Conservation (phyloP, 805 yeast species). For the Myxozyma vanderwaltii region DNA sequence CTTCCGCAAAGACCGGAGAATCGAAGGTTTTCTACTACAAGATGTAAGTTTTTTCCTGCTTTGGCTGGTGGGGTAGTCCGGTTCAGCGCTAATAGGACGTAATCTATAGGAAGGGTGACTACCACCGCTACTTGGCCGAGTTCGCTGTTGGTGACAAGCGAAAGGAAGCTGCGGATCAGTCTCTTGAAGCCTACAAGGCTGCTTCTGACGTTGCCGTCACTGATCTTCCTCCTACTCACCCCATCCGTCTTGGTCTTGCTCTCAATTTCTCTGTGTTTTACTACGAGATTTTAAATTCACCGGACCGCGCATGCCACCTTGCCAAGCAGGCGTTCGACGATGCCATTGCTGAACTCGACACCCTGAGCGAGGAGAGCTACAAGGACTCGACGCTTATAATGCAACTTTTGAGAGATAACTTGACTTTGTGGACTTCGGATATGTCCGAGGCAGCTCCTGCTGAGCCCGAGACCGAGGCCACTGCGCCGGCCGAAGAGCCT, state of each 20-base stretch:
- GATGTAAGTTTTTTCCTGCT: conserved; percentile 53
- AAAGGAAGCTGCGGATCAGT: conserved; percentile 86
- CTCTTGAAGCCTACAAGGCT: conserved; percentile 90
- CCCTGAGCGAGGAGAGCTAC: conserved; percentile 96
- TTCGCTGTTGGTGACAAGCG: conserved; percentile 90
- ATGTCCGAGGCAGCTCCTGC: conserved; percentile 74
- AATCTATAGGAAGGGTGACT: conserved; percentile 74
- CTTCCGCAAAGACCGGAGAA: conserved; percentile 94
- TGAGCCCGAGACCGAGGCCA: conserved; percentile 41
- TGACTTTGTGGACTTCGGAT: conserved; percentile 96
- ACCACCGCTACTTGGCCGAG: conserved; percentile 98
- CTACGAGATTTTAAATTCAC: conserved; percentile 96
- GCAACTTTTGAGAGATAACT: conserved; percentile 98
- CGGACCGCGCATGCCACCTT: conserved; percentile 97
- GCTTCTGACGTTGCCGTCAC: conserved; percentile 97
- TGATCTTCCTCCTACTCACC: conserved; percentile 97
- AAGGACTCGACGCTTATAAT: conserved; percentile 97
- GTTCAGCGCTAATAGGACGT: neutral
- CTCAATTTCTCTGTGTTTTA: conserved; percentile 96
- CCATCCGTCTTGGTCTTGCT: conserved; percentile 96
- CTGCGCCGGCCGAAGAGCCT: conserved; percentile 31
- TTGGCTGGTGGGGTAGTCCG: too few relatives aligned
- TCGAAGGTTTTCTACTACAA: conserved; percentile 97
- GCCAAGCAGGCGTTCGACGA: conserved; percentile 99
- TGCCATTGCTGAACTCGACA: conserved; percentile 97